These are phyloP conservation scores for Akanthomyces muscarius DNA, from an alignment of 2,329 filamentous ascomycete species.

Conservation along the genomic window DNA sequence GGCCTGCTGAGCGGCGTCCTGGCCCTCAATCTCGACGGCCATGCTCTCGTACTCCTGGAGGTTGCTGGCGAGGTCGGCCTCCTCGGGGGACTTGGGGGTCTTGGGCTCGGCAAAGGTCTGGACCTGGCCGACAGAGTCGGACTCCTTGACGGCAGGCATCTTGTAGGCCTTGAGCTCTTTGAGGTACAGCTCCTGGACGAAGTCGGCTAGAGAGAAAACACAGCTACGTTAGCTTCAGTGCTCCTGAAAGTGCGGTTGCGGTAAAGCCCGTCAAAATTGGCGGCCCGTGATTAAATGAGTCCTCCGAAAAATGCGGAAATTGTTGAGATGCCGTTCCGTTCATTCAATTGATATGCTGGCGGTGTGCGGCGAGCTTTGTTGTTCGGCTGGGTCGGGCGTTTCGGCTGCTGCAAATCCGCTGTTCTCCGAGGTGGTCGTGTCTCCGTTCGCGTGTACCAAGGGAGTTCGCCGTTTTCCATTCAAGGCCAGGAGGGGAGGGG, in stretches of 20 bases:
- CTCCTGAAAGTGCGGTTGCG: background rate
- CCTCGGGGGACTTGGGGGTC: slow-evolving; percentile 84
- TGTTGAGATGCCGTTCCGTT: background rate
- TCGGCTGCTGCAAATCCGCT: slow-evolving; percentile 11
- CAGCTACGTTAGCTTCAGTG: slow-evolving; percentile 9
- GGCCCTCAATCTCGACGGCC: slow-evolving; percentile 90
- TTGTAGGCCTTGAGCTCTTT: slow-evolving; percentile 96
- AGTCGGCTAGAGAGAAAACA: slow-evolving; percentile 64
- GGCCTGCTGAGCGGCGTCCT: slow-evolving; percentile 59
- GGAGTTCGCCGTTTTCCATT: background rate
- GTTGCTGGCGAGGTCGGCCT: slow-evolving; percentile 85
- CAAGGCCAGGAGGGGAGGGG: slow-evolving; percentile 4
- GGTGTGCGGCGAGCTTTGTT: background rate
- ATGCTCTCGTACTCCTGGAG: slow-evolving; percentile 93
- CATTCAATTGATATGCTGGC: slow-evolving; percentile 1
- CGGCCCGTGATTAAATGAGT: background rate
- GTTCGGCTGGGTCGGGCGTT: background rate
- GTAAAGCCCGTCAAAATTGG: background rate
- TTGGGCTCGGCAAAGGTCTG: slow-evolving; percentile 80
- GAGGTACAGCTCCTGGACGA: slow-evolving; percentile 97
- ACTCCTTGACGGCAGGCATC: slow-evolving; percentile 73
- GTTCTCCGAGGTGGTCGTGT: slow-evolving; percentile 12
- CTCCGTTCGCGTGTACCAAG: slow-evolving; percentile 2
- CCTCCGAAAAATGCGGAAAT: background rate
- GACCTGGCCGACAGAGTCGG: slow-evolving; percentile 85